phyloP scores from a whole-genome alignment of 2,329 filamentous ascomycete species.

The Fusarium torulosum region DNA sequence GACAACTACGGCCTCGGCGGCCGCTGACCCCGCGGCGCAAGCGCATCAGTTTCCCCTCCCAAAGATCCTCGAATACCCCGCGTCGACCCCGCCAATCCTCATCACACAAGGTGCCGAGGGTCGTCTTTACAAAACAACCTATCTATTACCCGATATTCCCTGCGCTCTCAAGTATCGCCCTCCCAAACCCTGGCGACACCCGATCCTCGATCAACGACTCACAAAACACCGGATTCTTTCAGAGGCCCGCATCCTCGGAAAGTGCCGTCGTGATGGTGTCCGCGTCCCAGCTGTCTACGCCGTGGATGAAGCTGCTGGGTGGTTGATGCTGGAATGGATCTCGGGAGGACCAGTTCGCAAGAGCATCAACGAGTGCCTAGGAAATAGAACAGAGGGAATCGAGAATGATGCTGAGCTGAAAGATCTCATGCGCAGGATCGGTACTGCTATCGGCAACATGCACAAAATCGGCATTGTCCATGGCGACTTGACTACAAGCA shows the following conservation, averaged over 20 bases:
- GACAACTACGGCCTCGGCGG: slow-evolving; percentile 34
- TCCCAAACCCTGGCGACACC: slow-evolving; percentile 91
- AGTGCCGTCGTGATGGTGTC: slow-evolving; percentile 83
- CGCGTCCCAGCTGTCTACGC: slow-evolving; percentile 85
- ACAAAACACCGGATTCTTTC: slow-evolving; percentile 89
- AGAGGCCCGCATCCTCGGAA: slow-evolving; percentile 86
- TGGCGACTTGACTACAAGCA: slow-evolving; percentile 96
- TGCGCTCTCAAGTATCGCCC: slow-evolving; percentile 93
- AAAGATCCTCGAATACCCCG: slow-evolving; percentile 72
- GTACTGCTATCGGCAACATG: slow-evolving; percentile 77
- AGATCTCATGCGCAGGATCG: slow-evolving; percentile 77
- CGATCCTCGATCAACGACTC: slow-evolving; percentile 85
- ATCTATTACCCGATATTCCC: slow-evolving; percentile 74
- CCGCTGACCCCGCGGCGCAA: slow-evolving; percentile 39
- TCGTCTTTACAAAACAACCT: slow-evolving; percentile 88
- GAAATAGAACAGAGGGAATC: slow-evolving; percentile 56
- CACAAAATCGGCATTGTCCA: slow-evolving; percentile 91
- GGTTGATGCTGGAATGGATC: slow-evolving; percentile 89
- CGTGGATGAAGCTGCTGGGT: slow-evolving; percentile 72
- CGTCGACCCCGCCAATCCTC: slow-evolving; percentile 72
- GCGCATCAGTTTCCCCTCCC: slow-evolving; percentile 66
- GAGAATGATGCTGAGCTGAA: slow-evolving; percentile 65
- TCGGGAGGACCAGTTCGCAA: slow-evolving; percentile 77
- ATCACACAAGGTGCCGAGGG: slow-evolving; percentile 96
- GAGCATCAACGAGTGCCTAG: slow-evolving; percentile 77